Base-by-base conservation (phyloP, 2,329 filamentous ascomycete genomes). In the Phialophora macrospora region DNA sequence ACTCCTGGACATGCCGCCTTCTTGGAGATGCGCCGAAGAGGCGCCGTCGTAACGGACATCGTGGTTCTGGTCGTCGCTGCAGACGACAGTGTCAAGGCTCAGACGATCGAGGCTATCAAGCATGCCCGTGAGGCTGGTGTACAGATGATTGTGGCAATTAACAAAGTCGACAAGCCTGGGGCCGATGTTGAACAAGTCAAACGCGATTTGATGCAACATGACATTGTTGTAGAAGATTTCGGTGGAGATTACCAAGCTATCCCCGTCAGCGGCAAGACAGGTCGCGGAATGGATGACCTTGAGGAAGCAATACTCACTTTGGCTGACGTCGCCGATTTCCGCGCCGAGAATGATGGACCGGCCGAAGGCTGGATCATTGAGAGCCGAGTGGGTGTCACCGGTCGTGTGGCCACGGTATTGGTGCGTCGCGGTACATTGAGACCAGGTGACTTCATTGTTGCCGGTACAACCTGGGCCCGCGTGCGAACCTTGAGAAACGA, bases 1-100 rank as follows among this genome's bases (percentile, higher is more conserved):
- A 99, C 95, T 0, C 95, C 95, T 1, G 95, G 95, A 1, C 95
- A 99, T 79, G 92, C 94, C 30, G 96, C 95, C 0, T 99, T 99
- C 78, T 80, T 98, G 71, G 91, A 90, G 46, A 99, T 99, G 95
- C 90, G 95, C 34, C 92, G 97, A 76, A 89, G 95, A 72, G 96
- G 95, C 69, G 96, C 95, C 34, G 92, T 94, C 68, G 93, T 98
- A 56, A 99, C 96, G 0, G 95, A 99, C 75, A 97, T 99, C 71
- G 92, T 99, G 14, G 90, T 99, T 49, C 81, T 99, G 22, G 95
- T 99, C 0, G 94, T 99, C 24, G 95, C 95, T 6, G 94, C 94
- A 8, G 95, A 99, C 75, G 96, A 99, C 76, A 95, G 93, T 75
- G 94, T 99, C 72, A 99, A 95, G 82, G 95, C 95, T 2, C 95